Percentiles rank a stretch among this genome's conserved stretches.
Evolutionary conservation across 306 rosid species (phyloP).

Genomic region (Glycine tomentella): DNA sequence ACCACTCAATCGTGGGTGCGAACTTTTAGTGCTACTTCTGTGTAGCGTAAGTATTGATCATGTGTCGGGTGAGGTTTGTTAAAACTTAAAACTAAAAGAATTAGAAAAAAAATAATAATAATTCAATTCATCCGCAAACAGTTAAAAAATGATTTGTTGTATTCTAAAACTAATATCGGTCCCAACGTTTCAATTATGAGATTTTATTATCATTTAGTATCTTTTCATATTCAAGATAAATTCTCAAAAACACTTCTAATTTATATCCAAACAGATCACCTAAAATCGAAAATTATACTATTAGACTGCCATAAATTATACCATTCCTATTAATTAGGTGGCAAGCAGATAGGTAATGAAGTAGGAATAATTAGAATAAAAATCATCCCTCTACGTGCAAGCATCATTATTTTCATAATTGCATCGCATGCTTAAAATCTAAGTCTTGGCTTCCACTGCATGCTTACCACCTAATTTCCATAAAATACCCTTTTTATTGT

Average conservation of each 20-base stretch:
- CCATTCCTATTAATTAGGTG: neutral
- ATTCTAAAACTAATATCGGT: neutral
- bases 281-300: too few species aligned
- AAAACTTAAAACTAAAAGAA: too few species aligned
- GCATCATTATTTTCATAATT: slow-evolving; percentile 36
- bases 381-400: slow-evolving; percentile 34
- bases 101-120: too few species aligned
- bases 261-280: too few species aligned
- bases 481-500: neutral
- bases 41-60: too few species aligned
- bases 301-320: neutral
- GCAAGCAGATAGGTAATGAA: neutral
- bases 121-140: neutral
- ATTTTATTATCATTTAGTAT: neutral
- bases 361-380: neutral
- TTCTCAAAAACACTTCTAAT: too few species aligned
- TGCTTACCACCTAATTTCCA: neutral
- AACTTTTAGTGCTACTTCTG: too few species aligned
- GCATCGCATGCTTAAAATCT: slow-evolving; percentile 34
- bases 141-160: neutral
- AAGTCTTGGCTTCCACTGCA: neutral
- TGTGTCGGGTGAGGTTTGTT: too few species aligned
- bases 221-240: too few species aligned
- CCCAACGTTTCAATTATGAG: neutral
- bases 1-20: too few species aligned